A percentile compares a stretch with the other conserved stretches of the same genome.
Evolutionary conservation across 1,284 basidiomycete genomes (phyloP).

Genomic region (Ustilago cynodontis): DNA sequence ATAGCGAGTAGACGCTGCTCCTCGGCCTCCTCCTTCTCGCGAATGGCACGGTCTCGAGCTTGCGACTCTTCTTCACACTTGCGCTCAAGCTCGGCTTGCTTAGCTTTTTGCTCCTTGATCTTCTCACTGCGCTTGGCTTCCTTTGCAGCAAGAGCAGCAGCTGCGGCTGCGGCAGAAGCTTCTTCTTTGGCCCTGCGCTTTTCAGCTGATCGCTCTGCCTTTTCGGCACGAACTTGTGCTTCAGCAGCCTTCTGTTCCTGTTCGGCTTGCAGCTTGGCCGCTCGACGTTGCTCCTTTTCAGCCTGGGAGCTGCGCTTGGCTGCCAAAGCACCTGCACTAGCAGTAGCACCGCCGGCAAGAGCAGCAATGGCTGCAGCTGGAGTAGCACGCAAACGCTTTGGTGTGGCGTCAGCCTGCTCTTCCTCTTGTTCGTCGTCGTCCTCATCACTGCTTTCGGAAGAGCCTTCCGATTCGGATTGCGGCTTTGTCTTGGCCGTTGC

Average conservation of each 20-base stretch:
- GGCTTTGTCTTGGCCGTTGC: constrained; percentile 5
- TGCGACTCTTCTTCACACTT: constrained; percentile 43
- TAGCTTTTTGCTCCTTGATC: constrained; percentile 36
- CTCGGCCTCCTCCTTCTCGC: constrained; percentile 47
- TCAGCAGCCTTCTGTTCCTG: constrained; percentile 39
- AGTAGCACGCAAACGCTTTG: constrained; percentile 18
- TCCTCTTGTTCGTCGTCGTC: constrained; percentile 25
- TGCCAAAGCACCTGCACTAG: constrained; percentile 23
- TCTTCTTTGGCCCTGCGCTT: constrained; percentile 43
- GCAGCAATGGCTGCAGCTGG: constrained; percentile 38
- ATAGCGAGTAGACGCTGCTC: constrained; percentile 38
- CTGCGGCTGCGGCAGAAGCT: constrained; percentile 49
- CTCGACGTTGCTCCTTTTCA: constrained; percentile 26
- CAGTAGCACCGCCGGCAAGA: constrained; percentile 12
- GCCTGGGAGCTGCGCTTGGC: constrained; percentile 31
- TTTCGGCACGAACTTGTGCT: constrained; percentile 33
- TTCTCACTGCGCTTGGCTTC: constrained; percentile 48
- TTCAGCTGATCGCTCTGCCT: constrained; percentile 31
- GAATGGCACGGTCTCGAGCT: constrained; percentile 40
- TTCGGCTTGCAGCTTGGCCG: constrained; percentile 30
- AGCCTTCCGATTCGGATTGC: constrained; percentile 14
- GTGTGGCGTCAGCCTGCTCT: constrained; percentile 11
- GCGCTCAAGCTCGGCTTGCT: constrained; percentile 36
- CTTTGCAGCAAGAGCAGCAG: constrained; percentile 47
- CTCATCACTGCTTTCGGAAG: constrained; percentile 27